Base-by-base conservation (phyloP, 2,329 filamentous ascomycete species). In the Trichophyton mentagrophytes region DNA sequence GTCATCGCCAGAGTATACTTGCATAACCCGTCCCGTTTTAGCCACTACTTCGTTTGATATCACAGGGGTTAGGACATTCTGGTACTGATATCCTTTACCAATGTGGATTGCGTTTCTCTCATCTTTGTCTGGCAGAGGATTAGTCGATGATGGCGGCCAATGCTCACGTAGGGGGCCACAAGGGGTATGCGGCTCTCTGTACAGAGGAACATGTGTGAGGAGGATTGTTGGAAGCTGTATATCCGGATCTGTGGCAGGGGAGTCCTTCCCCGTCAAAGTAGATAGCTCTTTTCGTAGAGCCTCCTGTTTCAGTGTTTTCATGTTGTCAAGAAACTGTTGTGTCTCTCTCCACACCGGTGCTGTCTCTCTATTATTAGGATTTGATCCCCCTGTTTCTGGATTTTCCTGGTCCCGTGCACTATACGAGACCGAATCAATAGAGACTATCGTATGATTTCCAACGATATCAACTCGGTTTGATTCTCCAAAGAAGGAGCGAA, bases 381-480 rank as follows among this genome's bases (percentile, higher is more conserved):
- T 68, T 27, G 73, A 72, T 60, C 73, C 74, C n/a, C 78, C 78
- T 4, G 79, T 78, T 59, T 70, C 62, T 15, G 75, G 72, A 59
- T 82, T 75, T 3, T 78, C 77, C 64, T 84, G 80, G 59, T 82
- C 81, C 70, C 80, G 78, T 2, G 93, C 92, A 69, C 90, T 95
- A 67, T 97, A 74, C 0, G 91, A 96, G 3, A 96, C 86, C 0
- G 87, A 84, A 70, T 99, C 93, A 6, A 99, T 81, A 0, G 90
- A 95, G 20, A 99, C 89, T 70, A 99, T 90, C 0, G 90, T 95
- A 71, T 99, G 93, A 69, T 99, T 99, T 11, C 89, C 93, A 59
- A 97, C 81, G 3, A 97, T 81, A 71, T 97, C 90, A 20, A 99
- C 85, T 7, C 89, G 81, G 72, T 96, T 97, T n/a, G 86, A 83